Evolutionary conservation across 2,329 filamentous ascomycete species (phyloP), one percentile per base, ranked within the genome.

Genomic region (Trematosphaeria pertusa): DNA sequence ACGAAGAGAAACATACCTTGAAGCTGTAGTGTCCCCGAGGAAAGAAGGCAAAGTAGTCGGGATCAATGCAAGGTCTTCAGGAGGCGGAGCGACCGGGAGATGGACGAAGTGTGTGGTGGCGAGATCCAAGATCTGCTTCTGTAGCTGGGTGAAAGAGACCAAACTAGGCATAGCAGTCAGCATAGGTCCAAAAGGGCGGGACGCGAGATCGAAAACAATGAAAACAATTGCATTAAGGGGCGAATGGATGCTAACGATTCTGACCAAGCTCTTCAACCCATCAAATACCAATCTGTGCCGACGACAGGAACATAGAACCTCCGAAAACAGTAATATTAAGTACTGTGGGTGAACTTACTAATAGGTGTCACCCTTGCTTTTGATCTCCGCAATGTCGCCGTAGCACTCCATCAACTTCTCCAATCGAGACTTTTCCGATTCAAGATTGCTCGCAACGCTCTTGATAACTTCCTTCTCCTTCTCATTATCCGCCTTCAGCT

Each of bases 1-100:
- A 12, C 31, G 24, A 20, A 5, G 4, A 12, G 5, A 30, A 24
- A 54, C 64, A 30, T 59, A 69, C 68, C 67, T 75, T 3, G 80
- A 79, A 3, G 80, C 74, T 11, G 70, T 65, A 7, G 77, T 81
- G 56, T 81, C 78, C 52, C 76, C 78, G 32, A 82, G 70, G 66
- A 83, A 81, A 2, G 79, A 76, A 5, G 80, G 80, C n/a, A 83
- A 64, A 30, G 75, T 75, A 17, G 77, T 67, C 33, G 80, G 80
- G 26, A 82, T 76, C 46, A 78, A 77, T 30, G 74, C 74, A 14
- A 81, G 65, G 32, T 80, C 73, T 44, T 81, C 77, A 36, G 77
- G 69, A 6, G 78, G 76, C 30, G 77, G 78, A 46, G 75, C 73
- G 54, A 78, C 76, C 22, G 78, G 78, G 22, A 80, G 74, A 56